A percentile compares a stretch with the other conserved stretches of the same genome.
phyloP scores from a whole-genome alignment of 768 basidiomycete genomes.

The Tubosaeta sp. region DNA sequence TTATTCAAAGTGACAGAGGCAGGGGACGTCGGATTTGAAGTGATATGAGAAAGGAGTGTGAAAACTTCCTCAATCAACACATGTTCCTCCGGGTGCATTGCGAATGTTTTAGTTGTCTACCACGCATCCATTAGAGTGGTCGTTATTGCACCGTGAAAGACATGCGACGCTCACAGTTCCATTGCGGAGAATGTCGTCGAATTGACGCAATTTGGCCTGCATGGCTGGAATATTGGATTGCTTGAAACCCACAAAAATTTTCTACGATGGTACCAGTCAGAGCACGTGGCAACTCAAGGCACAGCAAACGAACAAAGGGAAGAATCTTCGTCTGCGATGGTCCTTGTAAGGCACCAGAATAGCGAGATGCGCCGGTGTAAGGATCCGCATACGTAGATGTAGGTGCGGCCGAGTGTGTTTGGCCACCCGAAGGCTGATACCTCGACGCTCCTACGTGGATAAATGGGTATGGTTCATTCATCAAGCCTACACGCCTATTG shows the following conservation, averaged over 20 bases:
- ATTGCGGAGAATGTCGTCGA: slow-evolving; percentile 60
- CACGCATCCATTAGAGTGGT: neutral
- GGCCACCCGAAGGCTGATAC: slow-evolving; percentile 45
- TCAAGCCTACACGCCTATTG: neutral
- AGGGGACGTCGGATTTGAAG: slow-evolving; percentile 32
- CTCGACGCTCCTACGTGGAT: slow-evolving; percentile 53
- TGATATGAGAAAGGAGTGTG: slow-evolving; percentile 48
- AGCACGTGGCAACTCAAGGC: neutral
- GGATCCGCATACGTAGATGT: slow-evolving; percentile 55
- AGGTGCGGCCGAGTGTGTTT: slow-evolving; percentile 28
- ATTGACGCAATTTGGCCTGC: slow-evolving; percentile 72
- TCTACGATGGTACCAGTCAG: slow-evolving; percentile 35
- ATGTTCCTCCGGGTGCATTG: slow-evolving; percentile 65
- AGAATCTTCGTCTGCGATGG: slow-evolving; percentile 39
- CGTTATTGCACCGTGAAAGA: neutral
- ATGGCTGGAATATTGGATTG: slow-evolving; percentile 79
- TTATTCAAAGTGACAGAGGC: slow-evolving; percentile 34
- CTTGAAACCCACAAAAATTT: slow-evolving; percentile 71
- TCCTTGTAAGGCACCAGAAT: slow-evolving; percentile 41
- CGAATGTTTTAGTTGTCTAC: slow-evolving; percentile 67
- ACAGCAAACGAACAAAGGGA: slow-evolving; percentile 43
- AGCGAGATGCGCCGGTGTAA: slow-evolving; percentile 68
- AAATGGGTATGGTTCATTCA: neutral
- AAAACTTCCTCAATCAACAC: slow-evolving; percentile 59
- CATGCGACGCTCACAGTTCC: slow-evolving; percentile 54